Percentiles rank a stretch among this genome's conserved stretches.
Evolutionary conservation across 768 basidiomycete genomes (phyloP).

Genomic region (Sarcomyxa edulis): DNA sequence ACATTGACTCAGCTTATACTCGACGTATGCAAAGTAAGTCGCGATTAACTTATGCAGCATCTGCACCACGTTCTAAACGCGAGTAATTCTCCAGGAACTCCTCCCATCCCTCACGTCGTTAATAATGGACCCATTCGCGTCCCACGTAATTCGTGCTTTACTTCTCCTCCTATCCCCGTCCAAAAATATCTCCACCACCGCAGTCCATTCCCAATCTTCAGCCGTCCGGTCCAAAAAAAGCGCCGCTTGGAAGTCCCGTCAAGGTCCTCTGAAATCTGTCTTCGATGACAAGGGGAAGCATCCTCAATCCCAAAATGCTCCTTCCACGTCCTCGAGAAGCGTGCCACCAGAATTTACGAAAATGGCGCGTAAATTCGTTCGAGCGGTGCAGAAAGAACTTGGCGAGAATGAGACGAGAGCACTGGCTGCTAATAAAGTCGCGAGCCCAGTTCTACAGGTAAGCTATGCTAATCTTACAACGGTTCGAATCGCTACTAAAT

Average conservation of each 20-base stretch:
- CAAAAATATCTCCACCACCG: constrained; percentile 33
- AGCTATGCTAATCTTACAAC: constrained; percentile 4
- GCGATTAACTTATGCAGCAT: constrained; percentile 6
- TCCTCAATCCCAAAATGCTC: constrained; percentile 28
- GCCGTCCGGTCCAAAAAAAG: constrained; percentile 81
- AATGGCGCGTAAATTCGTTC: constrained; percentile 42
- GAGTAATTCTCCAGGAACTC: constrained; percentile 57
- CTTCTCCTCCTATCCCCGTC: constrained; percentile 72
- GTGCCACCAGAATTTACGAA: constrained; percentile 45
- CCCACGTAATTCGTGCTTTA: constrained; percentile 82
- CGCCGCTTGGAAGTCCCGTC: constrained; percentile 73
- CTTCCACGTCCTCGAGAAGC: constrained; percentile 16
- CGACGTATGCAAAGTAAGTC: constrained; percentile 58
- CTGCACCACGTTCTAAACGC: constrained; percentile 1
- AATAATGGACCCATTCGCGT: constrained; percentile 83
- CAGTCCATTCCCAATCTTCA: constrained; percentile 25
- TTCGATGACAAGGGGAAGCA: constrained; percentile 43
- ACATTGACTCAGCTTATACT: constrained; percentile 59
- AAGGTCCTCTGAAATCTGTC: constrained; percentile 78
- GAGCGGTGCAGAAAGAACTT: constrained; percentile 44
- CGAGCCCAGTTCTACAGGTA: constrained; percentile 74
- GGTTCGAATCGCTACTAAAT: constrained; percentile 8
- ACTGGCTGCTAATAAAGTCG: constrained; percentile 69
- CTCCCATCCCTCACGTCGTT: constrained; percentile 55
- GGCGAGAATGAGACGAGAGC: constrained; percentile 72